Conservation (phyloP, 1,284 basidiomycete species). For the Papiliotrema laurentii region DNA sequence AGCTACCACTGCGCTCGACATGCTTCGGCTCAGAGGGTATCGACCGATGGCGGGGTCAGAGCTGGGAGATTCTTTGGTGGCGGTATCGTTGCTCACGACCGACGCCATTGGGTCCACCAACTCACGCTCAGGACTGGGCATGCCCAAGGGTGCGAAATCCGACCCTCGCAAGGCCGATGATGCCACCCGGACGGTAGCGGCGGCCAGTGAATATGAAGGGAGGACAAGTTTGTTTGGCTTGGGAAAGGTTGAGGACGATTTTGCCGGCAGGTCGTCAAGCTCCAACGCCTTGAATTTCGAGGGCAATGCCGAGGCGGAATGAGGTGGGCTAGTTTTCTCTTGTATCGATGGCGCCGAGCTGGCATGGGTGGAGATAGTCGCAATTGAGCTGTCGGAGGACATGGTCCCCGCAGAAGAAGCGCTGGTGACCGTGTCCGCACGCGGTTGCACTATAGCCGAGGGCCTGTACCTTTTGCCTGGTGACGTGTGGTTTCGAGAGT, state of each 20-base stretch:
- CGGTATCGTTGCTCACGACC: constrained; percentile 5
- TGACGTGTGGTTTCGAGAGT: constrained; percentile 21
- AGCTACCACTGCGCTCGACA: constrained; percentile 19
- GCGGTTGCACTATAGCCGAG: constrained; percentile 1
- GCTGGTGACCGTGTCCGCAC: constrained; percentile 4
- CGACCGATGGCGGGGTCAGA: constrained; percentile 32
- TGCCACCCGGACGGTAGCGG: constrained; percentile 79
- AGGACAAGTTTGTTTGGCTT: constrained; percentile 26
- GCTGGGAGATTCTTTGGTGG: constrained; percentile 20
- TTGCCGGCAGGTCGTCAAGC: constrained; percentile 17
- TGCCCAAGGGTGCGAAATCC: constrained; percentile 59
- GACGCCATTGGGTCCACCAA: constrained; percentile 71
- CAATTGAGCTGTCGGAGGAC: constrained; percentile 7
- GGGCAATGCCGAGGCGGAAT: constrained; percentile 15
- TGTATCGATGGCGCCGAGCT: constrained; percentile 1
- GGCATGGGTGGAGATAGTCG: constrained; percentile 1
- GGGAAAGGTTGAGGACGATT: background rate
- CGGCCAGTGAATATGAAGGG: constrained; percentile 53
- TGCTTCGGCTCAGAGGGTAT: constrained; percentile 28
- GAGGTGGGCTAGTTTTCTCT: background rate
- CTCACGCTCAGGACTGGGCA: constrained; percentile 82
- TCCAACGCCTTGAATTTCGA: constrained; percentile 22
- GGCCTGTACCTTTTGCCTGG: constrained; percentile 19
- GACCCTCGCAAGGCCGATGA: constrained; percentile 30
- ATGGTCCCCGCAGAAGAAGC: constrained; percentile 1